Evolutionary conservation across 169 alveolate species (phyloP).

Genomic region (Babesia bovis): DNA sequence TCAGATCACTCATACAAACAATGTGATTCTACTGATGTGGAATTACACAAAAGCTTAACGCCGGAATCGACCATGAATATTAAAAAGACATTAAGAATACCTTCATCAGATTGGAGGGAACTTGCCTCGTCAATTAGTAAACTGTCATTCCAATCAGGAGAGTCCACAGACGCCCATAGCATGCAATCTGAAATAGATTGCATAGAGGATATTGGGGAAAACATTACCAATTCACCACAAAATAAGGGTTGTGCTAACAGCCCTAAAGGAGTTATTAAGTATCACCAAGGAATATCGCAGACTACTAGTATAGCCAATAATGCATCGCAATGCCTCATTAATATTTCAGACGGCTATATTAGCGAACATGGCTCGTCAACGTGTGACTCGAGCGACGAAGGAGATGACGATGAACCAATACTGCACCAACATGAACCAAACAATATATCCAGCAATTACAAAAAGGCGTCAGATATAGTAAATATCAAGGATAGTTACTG

Average conservation of each 20-base stretch:
- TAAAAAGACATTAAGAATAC: neutral
- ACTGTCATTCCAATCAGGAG: constrained; percentile 13
- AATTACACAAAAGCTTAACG: no score
- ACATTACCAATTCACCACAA: neutral
- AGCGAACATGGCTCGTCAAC: neutral
- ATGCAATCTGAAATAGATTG: no score
- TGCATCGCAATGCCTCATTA: neutral
- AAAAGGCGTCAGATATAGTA: no score
- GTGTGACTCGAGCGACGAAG: neutral
- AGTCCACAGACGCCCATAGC: no score
- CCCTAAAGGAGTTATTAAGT: neutral
- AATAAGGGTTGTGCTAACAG: neutral
- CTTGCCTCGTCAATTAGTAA: constrained; percentile 18
- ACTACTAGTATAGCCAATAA: neutral
- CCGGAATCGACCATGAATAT: no score
- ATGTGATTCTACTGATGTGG: no score
- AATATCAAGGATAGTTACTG: no score
- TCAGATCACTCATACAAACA: no score
- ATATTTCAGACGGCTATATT: neutral
- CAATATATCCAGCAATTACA: neutral
- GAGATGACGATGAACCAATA: neutral
- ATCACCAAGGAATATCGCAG: no score
- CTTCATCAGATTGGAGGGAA: neutral
- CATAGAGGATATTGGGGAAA: no score
- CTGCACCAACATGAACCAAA: no score